These are phyloP conservation scores for Podaxis sp. DNA, from an alignment of 768 basidiomycete genomes.

Conservation along the genomic window DNA sequence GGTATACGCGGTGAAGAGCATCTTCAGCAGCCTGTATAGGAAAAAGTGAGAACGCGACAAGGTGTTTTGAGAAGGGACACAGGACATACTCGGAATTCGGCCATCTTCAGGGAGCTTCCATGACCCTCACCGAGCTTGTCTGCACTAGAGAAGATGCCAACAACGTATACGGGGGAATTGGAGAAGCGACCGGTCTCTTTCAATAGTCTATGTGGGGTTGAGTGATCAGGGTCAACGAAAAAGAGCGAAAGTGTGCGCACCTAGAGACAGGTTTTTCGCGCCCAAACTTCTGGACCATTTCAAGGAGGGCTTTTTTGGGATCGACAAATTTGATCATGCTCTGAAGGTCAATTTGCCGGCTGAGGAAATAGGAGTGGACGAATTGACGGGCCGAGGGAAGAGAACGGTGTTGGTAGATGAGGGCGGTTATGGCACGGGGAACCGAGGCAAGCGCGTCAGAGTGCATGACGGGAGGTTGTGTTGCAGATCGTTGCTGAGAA, in stretches of 20 bases:
- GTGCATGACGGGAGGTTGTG: conserved; percentile 57
- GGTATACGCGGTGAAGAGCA: conserved; percentile 77
- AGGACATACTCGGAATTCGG: conserved; percentile 79
- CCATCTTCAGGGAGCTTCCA: conserved; percentile 92
- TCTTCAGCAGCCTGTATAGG: conserved; percentile 76
- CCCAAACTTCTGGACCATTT: conserved; percentile 76
- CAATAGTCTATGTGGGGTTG: conserved; percentile 56
- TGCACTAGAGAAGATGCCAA: conserved; percentile 85
- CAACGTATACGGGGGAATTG: conserved; percentile 90
- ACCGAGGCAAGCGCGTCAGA: conserved; percentile 89
- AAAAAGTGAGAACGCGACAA: background rate
- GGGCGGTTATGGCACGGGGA: conserved; percentile 82
- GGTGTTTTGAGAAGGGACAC: background rate
- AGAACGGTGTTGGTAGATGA: conserved; percentile 87
- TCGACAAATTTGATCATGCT: conserved; percentile 36
- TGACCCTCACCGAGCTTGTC: conserved; percentile 94
- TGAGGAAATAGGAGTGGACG: conserved; percentile 85
- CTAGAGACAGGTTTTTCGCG: conserved; percentile 68
- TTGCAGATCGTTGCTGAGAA: conserved; percentile 45
- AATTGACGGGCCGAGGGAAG: conserved; percentile 86
- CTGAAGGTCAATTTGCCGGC: conserved; percentile 75
- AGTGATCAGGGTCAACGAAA: background rate
- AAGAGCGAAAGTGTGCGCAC: conserved; percentile 36
- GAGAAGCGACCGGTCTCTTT: conserved; percentile 92
- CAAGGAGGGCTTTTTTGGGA: conserved; percentile 61